A percentile compares a stretch with the other conserved stretches of the same genome.
phyloP scores from a whole-genome alignment of 306 rosid genomes.

The Abrus precatorius region DNA sequence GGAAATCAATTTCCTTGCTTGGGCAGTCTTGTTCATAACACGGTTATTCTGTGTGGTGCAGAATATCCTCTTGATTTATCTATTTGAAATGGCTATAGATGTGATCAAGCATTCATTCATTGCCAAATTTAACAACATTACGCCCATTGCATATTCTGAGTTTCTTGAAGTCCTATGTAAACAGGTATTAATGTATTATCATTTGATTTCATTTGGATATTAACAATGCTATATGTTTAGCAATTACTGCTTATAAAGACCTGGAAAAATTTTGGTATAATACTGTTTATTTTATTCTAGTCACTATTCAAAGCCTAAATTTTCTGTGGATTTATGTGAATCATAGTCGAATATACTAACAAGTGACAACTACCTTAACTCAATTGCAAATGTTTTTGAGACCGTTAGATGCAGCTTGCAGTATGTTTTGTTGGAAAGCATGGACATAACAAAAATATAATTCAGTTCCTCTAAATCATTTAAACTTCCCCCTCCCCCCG shows the following conservation, averaged over 20 bases:
- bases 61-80: constrained; percentile 81
- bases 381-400: constrained; percentile 8
- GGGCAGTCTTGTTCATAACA: constrained; percentile 39
- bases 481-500: neutral
- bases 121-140: constrained; percentile 89
- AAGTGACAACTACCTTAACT: neutral
- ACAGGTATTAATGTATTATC: constrained; percentile 85
- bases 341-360: neutral
- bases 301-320: constrained; percentile 9
- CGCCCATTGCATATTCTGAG: constrained; percentile 88
- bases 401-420: constrained; percentile 3
- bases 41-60: constrained; percentile 56
- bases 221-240: constrained; percentile 1
- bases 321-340: constrained; percentile 27
- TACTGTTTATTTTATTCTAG: constrained; percentile 25
- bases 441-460: constrained; percentile 13
- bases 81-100: constrained; percentile 89
- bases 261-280: neutral
- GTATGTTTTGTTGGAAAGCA: neutral
- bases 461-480: constrained; percentile 19
- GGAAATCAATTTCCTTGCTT: constrained; percentile 38
- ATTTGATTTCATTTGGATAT: constrained; percentile 30
- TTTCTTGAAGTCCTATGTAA: constrained; percentile 95
- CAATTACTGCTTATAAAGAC: constrained; percentile 26
- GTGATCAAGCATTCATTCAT: constrained; percentile 94